Conservation (phyloP, 163 green algal genomes). For the Scenedesmus sp. region DNA sequence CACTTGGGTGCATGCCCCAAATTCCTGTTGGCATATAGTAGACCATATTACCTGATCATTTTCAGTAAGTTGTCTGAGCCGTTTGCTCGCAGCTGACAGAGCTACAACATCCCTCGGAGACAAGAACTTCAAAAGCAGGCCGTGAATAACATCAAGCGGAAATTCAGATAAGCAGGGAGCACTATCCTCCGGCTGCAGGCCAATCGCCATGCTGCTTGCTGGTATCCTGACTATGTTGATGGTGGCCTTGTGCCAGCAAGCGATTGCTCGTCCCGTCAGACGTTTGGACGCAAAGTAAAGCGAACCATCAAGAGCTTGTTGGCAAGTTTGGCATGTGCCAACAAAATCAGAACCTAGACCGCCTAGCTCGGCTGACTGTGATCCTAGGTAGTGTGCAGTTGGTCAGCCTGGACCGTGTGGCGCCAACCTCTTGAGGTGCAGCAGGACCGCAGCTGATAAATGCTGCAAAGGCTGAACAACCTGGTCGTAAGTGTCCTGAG, state of each 20-base stretch:
- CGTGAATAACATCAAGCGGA: background rate
- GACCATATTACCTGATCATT: slow-evolving; percentile 1
- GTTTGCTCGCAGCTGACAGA: slow-evolving; percentile 12
- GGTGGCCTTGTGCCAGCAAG: background rate
- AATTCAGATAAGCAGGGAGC: background rate
- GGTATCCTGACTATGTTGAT: background rate
- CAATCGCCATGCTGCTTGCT: background rate
- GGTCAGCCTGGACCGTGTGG: too few relatives aligned
- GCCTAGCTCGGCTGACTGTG: background rate
- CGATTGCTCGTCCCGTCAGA: background rate
- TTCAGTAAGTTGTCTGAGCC: background rate
- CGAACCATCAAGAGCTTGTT: background rate
- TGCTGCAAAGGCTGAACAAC: too few relatives aligned
- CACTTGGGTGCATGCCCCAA: background rate
- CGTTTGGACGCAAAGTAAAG: too few relatives aligned
- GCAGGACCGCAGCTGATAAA: too few relatives aligned
- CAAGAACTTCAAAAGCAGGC: slow-evolving; percentile 13
- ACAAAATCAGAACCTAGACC: background rate
- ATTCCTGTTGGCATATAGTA: background rate
- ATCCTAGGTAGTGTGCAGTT: background rate
- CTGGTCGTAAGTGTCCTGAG: too few relatives aligned
- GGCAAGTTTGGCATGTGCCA: background rate
- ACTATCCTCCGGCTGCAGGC: background rate
- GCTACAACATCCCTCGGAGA: slow-evolving; percentile 4
- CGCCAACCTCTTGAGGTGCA: too few relatives aligned